Evolutionary conservation across 306 rosid species (phyloP), one percentile per base, ranked within the genome.

Genomic region (Mimosa pudica): DNA sequence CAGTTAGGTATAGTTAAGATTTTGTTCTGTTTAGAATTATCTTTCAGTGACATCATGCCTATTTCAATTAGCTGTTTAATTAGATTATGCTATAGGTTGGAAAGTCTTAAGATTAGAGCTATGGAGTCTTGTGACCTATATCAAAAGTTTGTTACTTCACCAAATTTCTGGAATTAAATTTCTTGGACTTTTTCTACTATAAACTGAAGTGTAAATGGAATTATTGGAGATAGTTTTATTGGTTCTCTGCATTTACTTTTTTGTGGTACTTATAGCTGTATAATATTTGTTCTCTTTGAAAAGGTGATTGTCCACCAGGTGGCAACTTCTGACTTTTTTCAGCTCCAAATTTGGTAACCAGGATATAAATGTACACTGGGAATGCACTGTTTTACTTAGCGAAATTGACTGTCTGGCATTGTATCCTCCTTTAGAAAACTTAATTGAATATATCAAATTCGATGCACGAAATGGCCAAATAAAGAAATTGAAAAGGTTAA

Each of bases 1-100:
- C 87, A 78, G 76, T 71, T 86, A 80, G 89, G 89, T 86, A 86
- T 55, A 64, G 30, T 54, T 68, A 20, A 60, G 71, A 78, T 54
- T 62, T 63, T 74, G 61, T n/a, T 54, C 67, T 47, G 74, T 76
- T 6, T 77, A 90, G 36, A 89, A 57, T 57, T 68, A 47, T 57
- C 69, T 76, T 46, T 71, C 58, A 72, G 64, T 18, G 10, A 10
- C 10, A 20, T 20, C 74, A 24, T 70, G 41, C 18, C 18, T n/a
- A 66, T 80, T 12, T 67, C 61, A 20, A 10, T 12, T 77, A 41
- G 72, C 41, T 62, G 42, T 18, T 54, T 54, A 69, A 44, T 69
- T 20, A 70, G 49, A 46, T 54, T 58, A 62, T 13, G 73, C 65
- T 54, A 47, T 76, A 67, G 35, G 10, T 71, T 71, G 32, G 72